Evolutionary conservation across 306 rosid genomes (phyloP).

Genomic region (Quercus rubra): DNA sequence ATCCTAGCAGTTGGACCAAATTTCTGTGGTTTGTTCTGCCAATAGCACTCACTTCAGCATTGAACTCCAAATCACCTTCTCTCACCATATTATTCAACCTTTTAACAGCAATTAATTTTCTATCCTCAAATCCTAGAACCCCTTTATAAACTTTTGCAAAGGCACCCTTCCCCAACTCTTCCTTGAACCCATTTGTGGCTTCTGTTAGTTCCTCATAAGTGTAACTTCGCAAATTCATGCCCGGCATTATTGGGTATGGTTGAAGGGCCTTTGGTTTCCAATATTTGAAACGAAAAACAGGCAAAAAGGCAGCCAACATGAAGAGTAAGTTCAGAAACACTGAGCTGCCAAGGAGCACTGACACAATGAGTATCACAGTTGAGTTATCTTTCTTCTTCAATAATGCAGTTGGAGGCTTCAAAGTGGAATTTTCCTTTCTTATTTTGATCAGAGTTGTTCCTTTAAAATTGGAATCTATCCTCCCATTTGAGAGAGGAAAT

Average conservation of each 20-base stretch:
- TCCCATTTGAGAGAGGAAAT: constrained; percentile 26
- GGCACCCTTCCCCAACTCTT: constrained; percentile 30
- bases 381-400: background rate
- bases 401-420: no score
- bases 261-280: background rate
- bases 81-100: constrained; percentile 14
- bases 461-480: background rate
- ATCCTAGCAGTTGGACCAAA: constrained; percentile 31
- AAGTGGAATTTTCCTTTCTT: constrained; percentile 15
- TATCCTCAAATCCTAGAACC: background rate
- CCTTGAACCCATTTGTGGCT: constrained; percentile 29
- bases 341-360: constrained; percentile 17
- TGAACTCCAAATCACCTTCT: constrained; percentile 32
- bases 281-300: background rate
- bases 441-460: constrained; percentile 32
- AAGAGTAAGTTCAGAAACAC: constrained; percentile 15
- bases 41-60: constrained; percentile 27
- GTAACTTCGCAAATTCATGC: constrained; percentile 17
- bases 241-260: background rate
- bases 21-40: constrained; percentile 40
- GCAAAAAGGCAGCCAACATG: background rate
- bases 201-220: constrained; percentile 13
- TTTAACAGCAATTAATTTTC: constrained; percentile 25
- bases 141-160: constrained; percentile 33
- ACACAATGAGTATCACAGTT: constrained; percentile 9